Evolutionary conservation across 306 rosid species (phyloP), one percentile per base, ranked within the genome.

Genomic region (Fagus crenata): DNA sequence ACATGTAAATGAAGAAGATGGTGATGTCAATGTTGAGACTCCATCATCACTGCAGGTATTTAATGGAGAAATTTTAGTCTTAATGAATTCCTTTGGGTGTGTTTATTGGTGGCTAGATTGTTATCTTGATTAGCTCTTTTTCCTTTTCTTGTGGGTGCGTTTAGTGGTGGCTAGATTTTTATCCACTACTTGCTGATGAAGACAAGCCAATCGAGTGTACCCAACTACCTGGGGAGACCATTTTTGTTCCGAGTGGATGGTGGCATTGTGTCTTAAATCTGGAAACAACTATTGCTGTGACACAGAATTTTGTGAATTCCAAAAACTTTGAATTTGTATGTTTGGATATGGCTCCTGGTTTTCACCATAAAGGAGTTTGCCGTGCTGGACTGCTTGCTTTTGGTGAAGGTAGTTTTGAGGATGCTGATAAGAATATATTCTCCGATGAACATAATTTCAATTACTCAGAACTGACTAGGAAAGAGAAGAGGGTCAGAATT

Each of bases 331-430:
- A 95, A 83, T 95, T 87, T 88, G 96, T 89, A 54, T 95, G 99
- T 78, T 91, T 95, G 89, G 99, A 95, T 79, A 87, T 95, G 99
- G 96, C 99, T 67, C 99, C 97, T 87, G 99, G 99, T 75, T 89
- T 90, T 81, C 90, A 81, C 74, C 99, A 95, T 69, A 95, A 95
- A 89, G 99, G 99, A 82, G 93, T 92, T 81, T 95, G 97, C 77
- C 96, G 96, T 84, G 97, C 85, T 82, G 99, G 99, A 72, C 84
- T 90, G 81, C 97, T 95, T 81, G 99, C 97, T 54, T 87, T 90
- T 78, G 97, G 89, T 85, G 91, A 74, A 69, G 84, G 83, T 71
- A 76, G 72, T 81, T 79, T 83, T 22, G 96, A 86, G 81, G 86
- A 87, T 81, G 74, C 81, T 41, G 74, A 73, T 77, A 79, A 84